Base-by-base conservation (phyloP, 305 asterid species). In the Lippia alba region DNA sequence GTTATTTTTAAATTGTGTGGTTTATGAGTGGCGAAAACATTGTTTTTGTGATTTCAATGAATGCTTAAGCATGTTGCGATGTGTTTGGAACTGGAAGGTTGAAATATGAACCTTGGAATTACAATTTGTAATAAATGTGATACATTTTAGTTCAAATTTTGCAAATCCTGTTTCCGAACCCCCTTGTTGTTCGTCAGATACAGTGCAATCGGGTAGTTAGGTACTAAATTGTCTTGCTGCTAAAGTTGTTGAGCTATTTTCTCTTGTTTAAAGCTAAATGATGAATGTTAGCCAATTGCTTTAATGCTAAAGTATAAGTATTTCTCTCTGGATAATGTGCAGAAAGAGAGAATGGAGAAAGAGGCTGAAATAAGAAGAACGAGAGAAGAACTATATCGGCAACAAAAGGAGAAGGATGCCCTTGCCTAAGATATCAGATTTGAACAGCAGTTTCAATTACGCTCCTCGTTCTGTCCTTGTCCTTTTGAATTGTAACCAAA, bases 311-410 rank as follows among this genome's bases (percentile, higher is more conserved):
- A 46, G 8, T 54, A 6, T 0, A 41, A n/a, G 1, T 64, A 3
- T 44, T 15, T 46, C 61, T 66, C 17, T 54, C 49, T 30, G n/a
- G n/a, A 4, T 67, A 4, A 56, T 20, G 68, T 76, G 74, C 83
- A 84, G 91, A 79, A 84, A 74, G 91, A 88, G 83, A 80, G 44
- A 69, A 66, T 82, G 91, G 83, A 80, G 67, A 82, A 76, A 72
- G 91, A 88, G 78, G 79, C 77, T 40, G 85, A 85, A 74, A 81
- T 84, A 64, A 80, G 83, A 77, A 82, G 66, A 76, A 82, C 85
- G 80, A 79, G 79, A 76, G 88, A 81, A 70, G 84, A 83, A 69
- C 79, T 88, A 40, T 75, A 80, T 76, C 74, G 58, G 70, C 82
- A 81, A 75, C 82, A 82, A 77, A 82, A 73, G 24, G 81, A 81